Base-by-base conservation (phyloP, 2,329 filamentous ascomycete genomes). In the Rosellinia necatrix region DNA sequence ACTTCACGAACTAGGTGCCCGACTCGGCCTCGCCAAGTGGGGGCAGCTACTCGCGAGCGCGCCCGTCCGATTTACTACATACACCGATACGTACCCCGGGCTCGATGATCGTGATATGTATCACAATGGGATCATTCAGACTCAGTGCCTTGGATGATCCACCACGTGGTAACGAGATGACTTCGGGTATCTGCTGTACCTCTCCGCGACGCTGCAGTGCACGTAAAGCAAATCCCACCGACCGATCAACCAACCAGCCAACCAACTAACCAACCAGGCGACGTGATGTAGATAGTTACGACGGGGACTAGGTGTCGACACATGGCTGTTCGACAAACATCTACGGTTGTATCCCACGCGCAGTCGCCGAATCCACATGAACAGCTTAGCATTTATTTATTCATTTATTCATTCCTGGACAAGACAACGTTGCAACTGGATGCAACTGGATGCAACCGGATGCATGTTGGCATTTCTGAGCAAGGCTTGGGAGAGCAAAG, bases 161-260 rank as follows among this genome's bases (percentile, higher is more conserved):
- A 49, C 52, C 54, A 60, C 58, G 50, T 58, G 58, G 54, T 41
- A 29, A 51, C 30, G 27, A 53, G 41, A 57, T 48, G 35, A 46
- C 44, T 47, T 27, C 22, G 43, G 30, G 19, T 37, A 34, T 50
- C n/a, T n/a, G n/a, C n/a, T n/a, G n/a, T n/a, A n/a, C n/a, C 41
- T 27, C 13, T 25, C 21, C 13, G 24, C 32, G 25, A 46, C 30
- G 32, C 46, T 47, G 29, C 41, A 42, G 49, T 47, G 56, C 30
- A 43, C 46, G 35, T 47, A 38, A 49, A 46, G 49, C 43, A 25
- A 34, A 24, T 22, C 38, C 38, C 38, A 2, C 34, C 35, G 30
- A 13, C 49, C 32, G 37, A 56, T 37, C 42, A 42, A 8, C 49
- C 22, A 29, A 10, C 15, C 30, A 25, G 21, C 25, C 38, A 50